Percentiles rank a stretch among this genome's conserved stretches.
Evolutionary conservation across 208 protist genomes (phyloP).

Genomic region (Endotrypanum monterogeii): DNA sequence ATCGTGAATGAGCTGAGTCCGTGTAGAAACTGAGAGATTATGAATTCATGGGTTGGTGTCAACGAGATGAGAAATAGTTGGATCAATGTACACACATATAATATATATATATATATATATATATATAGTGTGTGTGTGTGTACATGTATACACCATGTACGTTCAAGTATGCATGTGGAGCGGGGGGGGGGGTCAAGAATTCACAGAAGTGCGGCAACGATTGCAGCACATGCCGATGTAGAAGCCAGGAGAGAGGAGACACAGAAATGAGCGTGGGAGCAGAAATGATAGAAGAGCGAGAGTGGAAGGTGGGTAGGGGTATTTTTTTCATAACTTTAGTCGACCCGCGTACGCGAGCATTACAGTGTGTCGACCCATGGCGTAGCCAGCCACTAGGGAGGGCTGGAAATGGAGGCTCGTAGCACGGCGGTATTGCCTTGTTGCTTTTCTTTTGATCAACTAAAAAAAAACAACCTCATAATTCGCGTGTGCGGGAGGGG

Average conservation of each 20-base stretch:
- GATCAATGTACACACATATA: not conserved
- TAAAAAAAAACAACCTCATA: not conserved
- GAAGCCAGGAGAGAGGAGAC: not conserved
- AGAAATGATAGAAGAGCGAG: not conserved
- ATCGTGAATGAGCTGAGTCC: conserved; percentile 40
- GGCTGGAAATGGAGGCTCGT: not conserved
- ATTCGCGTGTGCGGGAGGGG: not conserved
- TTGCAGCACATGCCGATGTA: not conserved
- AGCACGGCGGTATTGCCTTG: not conserved
- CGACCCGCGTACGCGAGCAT: not conserved
- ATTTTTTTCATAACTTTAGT: not conserved
- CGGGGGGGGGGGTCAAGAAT: not conserved
- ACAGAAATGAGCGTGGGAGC: not conserved
- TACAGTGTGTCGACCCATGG: not conserved
- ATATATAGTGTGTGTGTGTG: not conserved
- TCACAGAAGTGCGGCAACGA: not conserved
- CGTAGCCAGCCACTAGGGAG: not conserved
- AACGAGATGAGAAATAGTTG: not conserved
- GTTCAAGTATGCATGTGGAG: no score
- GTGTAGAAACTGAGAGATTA: not conserved
- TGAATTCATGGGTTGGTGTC: not conserved
- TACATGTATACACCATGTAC: no score
- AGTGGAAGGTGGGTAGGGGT: not conserved
- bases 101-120: not conserved
- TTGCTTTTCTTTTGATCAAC: not conserved